Conservation (phyloP, 2,329 filamentous ascomycete species). For the Ploettnerulaceae sp. region DNA sequence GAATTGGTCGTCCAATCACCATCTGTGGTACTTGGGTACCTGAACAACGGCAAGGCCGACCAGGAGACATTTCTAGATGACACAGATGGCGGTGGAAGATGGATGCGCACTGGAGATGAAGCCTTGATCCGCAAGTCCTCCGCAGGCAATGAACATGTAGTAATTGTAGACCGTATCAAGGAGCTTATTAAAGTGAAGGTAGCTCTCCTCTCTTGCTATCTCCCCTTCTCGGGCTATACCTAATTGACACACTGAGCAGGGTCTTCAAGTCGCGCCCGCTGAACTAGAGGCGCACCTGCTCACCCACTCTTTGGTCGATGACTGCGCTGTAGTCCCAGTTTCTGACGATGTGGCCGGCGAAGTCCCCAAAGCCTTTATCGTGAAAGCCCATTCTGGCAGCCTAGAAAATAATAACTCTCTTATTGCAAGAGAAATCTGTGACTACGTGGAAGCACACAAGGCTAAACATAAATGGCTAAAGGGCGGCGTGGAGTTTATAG, state of each 20-base stretch:
- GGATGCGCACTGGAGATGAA: constrained; percentile 77
- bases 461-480: constrained; percentile 64
- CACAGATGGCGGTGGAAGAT: constrained; percentile 59
- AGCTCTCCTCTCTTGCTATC: constrained; percentile 16
- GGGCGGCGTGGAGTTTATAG: constrained; percentile 58
- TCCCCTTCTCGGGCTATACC: neutral
- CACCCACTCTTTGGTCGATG: constrained; percentile 67
- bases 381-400: constrained; percentile 43
- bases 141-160: constrained; percentile 71
- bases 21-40: constrained; percentile 73
- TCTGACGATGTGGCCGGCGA: constrained; percentile 59
- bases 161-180: constrained; percentile 79
- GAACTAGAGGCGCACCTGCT: constrained; percentile 79
- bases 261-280: constrained; percentile 76
- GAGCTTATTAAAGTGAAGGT: constrained; percentile 77
- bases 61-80: constrained; percentile 68
- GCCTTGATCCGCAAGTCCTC: constrained; percentile 62
- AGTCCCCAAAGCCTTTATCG: constrained; percentile 64
- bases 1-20: constrained; percentile 78
- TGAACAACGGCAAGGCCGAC: constrained; percentile 81
- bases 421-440: constrained; percentile 43
- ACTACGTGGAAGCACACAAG: constrained; percentile 61
- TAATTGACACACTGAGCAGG: constrained; percentile 37
- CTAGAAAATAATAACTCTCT: constrained; percentile 54
- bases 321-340: constrained; percentile 73